Conservation (phyloP, 1,284 basidiomycete species). For the Cutaneotrichosporon sp. region DNA sequence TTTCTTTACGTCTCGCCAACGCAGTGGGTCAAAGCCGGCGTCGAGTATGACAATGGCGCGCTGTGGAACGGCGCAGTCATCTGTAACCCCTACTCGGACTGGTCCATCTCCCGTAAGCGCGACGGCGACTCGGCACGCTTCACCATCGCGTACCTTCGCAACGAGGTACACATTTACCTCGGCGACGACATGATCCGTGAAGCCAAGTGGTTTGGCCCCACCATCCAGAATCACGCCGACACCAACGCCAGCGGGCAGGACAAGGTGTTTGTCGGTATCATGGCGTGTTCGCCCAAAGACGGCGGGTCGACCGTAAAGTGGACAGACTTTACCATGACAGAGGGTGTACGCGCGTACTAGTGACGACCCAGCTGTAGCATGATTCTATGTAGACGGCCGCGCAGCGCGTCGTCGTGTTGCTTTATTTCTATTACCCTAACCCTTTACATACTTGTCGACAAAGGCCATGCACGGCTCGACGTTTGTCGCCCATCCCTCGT, state of each 20-base stretch:
- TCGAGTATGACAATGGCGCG: constrained; percentile 28
- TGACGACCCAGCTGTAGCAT: too few species aligned
- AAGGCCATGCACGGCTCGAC: constrained; percentile 26
- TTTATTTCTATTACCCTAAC: not conserved
- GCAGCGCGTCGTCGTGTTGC: not conserved
- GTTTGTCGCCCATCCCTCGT: constrained; percentile 24
- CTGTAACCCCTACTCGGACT: constrained; percentile 32
- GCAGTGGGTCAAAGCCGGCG: constrained; percentile 31
- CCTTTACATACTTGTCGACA: constrained; percentile 18
- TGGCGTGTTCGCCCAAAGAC: constrained; percentile 30
- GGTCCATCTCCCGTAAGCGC: constrained; percentile 21
- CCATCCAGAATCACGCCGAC: not conserved
- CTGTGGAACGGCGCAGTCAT: constrained; percentile 29
- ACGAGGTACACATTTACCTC: constrained; percentile 21
- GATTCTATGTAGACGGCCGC: too few species aligned
- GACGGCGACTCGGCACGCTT: constrained; percentile 12
- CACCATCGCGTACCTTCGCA: constrained; percentile 17
- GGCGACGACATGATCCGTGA: constrained; percentile 33
- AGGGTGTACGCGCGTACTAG: constrained; percentile 10
- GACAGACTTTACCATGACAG: constrained; percentile 20
- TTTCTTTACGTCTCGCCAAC: constrained; percentile 24
- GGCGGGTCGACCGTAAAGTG: constrained; percentile 21
- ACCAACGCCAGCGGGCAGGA: constrained; percentile 1
- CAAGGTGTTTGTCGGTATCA: constrained; percentile 28
- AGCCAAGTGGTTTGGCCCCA: constrained; percentile 26